These are phyloP conservation scores for Pythium guiyangense DNA, from an alignment of 352 stramenopile genomes.

Conservation along the genomic window DNA sequence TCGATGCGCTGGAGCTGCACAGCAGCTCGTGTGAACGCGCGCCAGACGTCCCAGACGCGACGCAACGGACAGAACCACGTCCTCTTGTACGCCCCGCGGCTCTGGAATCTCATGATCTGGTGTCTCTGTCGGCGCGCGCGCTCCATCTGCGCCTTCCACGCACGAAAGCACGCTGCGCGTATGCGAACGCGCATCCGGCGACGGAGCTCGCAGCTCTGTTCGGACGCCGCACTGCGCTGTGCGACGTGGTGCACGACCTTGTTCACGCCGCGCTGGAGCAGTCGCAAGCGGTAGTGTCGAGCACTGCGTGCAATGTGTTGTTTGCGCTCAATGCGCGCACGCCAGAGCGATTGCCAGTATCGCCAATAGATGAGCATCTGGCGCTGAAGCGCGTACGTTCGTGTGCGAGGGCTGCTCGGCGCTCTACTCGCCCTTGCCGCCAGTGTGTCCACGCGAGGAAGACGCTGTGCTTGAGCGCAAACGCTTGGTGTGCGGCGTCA, in stretches of 20 bases:
- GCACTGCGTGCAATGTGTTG: constrained; percentile 11
- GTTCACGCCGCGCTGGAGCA: constrained; percentile 21
- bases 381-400: background rate
- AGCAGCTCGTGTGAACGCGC: background rate
- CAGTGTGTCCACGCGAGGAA: background rate
- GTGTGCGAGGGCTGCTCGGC: background rate
- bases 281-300: constrained; percentile 8
- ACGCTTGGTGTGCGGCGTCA: background rate
- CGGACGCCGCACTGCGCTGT: constrained; percentile 16
- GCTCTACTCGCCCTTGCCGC: background rate
- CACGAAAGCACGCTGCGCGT: constrained; percentile 20
- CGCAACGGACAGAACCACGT: constrained; percentile 27
- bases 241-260: constrained; percentile 18
- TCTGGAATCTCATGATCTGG: background rate
- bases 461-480: background rate
- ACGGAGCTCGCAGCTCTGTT: constrained; percentile 17
- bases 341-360: background rate
- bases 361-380: background rate
- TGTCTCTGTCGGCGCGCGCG: background rate
- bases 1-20: background rate
- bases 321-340: background rate
- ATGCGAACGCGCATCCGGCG: constrained; percentile 16
- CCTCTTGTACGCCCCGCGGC: constrained; percentile 7
- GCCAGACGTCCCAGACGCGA: constrained; percentile 26
- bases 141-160: constrained; percentile 12